A percentile compares a stretch with the other conserved stretches of the same genome.
phyloP scores from a whole-genome alignment of 2,329 filamentous ascomycete species.

The Aspergillus candidus region DNA sequence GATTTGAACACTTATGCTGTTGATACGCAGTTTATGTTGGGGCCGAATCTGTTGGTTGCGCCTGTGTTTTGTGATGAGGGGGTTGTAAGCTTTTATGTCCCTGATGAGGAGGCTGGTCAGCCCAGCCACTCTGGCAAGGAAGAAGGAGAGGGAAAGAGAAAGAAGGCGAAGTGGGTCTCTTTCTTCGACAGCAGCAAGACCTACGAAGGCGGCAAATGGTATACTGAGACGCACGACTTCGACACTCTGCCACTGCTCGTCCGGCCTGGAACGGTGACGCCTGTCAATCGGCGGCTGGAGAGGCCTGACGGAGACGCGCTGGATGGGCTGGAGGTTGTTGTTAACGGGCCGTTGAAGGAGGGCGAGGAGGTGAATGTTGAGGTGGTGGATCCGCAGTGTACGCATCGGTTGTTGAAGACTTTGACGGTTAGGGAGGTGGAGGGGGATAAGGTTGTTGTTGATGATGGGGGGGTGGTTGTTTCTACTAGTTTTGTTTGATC shows the following conservation, averaged over 20 bases:
- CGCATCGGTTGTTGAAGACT: constrained; percentile 21
- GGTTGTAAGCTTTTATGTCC: constrained; percentile 60
- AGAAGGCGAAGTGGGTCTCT: constrained; percentile 43
- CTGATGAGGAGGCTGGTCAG: constrained; percentile 4
- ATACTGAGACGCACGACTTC: constrained; percentile 55
- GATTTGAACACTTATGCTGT: constrained; percentile 63
- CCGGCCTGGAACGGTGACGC: constrained; percentile 39
- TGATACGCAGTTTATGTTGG: constrained; percentile 70
- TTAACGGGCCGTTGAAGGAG: constrained; percentile 21
- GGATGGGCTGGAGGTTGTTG: constrained; percentile 25
- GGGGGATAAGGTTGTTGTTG: constrained; percentile 11
- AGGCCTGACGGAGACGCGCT: constrained; percentile 23
- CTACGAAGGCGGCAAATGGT: constrained; percentile 47
- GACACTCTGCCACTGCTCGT: constrained; percentile 55
- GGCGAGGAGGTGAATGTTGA: constrained; percentile 18
- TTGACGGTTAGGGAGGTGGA: constrained; percentile 12
- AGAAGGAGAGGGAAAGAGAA: too few species aligned
- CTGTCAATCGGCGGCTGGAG: constrained; percentile 22
- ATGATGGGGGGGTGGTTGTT: constrained; percentile 18
- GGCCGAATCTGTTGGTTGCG: constrained; percentile 56
- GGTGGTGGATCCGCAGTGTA: constrained; percentile 21
- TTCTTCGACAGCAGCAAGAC: constrained; percentile 42
- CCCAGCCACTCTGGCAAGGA: too few species aligned
- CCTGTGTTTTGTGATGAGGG: constrained; percentile 60
- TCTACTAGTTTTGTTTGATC: background rate